Conservation (phyloP, 2,329 filamentous ascomycete genomes). For the Harringtonia aguacate region DNA sequence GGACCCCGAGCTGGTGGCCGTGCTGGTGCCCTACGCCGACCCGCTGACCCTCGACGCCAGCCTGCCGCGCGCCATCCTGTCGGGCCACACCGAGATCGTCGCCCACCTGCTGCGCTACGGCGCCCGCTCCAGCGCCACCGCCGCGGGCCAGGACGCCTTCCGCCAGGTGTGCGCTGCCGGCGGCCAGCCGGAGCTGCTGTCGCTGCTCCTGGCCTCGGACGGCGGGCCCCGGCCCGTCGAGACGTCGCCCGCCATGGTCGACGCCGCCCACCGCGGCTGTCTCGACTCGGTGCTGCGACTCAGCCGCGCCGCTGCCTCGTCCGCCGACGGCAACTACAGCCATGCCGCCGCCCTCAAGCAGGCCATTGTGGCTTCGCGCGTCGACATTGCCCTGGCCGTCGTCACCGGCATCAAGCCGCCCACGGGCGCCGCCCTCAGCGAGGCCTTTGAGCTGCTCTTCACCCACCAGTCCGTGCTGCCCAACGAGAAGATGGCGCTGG, state of each 20-base stretch:
- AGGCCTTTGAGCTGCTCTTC: slow-evolving; percentile 38
- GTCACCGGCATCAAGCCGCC: slow-evolving; percentile 43
- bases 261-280: slow-evolving; percentile 38
- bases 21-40: slow-evolving; percentile 43
- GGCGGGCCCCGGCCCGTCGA: slow-evolving; percentile 30
- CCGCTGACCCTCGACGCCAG: slow-evolving; percentile 36
- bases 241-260: slow-evolving; percentile 39
- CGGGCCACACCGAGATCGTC: slow-evolving; percentile 29
- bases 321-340: slow-evolving; percentile 42
- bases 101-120: slow-evolving; percentile 40
- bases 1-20: slow-evolving; percentile 41
- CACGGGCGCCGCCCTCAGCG: slow-evolving; percentile 32
- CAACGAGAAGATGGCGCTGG: slow-evolving; percentile 37
- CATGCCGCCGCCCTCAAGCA: slow-evolving; percentile 39
- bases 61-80: slow-evolving; percentile 36
- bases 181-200: slow-evolving; percentile 33
- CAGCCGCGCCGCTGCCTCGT: slow-evolving; percentile 38
- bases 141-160: slow-evolving; percentile 42
- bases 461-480: slow-evolving; percentile 33
- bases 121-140: slow-evolving; percentile 34
- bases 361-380: slow-evolving; percentile 35
- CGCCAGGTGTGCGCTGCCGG: slow-evolving; percentile 36
- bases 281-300: slow-evolving; percentile 38
- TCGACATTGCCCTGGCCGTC: slow-evolving; percentile 45
- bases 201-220: slow-evolving; percentile 37